Evolutionary conservation across 2,329 filamentous ascomycete genomes (phyloP).

Genomic region (Neonectria ditissima): DNA sequence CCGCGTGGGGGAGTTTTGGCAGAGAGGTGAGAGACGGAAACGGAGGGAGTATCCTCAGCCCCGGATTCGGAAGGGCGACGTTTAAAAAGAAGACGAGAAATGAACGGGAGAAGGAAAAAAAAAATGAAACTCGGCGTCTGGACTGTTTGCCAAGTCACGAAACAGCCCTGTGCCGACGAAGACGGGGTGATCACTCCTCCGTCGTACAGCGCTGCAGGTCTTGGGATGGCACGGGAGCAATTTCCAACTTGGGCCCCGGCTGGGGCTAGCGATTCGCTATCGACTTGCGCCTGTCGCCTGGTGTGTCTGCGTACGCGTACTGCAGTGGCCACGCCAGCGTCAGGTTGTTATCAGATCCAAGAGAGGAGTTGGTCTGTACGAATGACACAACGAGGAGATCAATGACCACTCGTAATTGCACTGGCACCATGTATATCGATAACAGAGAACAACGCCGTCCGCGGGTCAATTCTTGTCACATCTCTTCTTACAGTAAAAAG

Average conservation of each 20-base stretch:
- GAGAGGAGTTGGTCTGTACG: not conserved
- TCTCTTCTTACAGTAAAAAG: not conserved
- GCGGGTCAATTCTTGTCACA: not conserved
- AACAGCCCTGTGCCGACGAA: not conserved
- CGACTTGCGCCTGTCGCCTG: not conserved
- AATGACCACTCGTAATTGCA: not conserved
- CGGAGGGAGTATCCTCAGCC: no score
- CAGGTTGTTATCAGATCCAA: not conserved
- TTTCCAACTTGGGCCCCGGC: conserved; percentile 28
- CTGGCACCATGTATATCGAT: not conserved
- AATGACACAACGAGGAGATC: not conserved
- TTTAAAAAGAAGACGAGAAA: not conserved
- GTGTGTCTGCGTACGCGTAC: not conserved
- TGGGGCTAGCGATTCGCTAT: not conserved
- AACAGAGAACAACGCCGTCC: not conserved
- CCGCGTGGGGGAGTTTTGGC: not conserved
- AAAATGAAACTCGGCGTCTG: no score
- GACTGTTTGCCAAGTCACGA: not conserved
- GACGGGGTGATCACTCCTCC: not conserved
- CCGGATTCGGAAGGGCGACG: not conserved
- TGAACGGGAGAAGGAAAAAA: no score
- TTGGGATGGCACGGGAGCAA: conserved; percentile 28
- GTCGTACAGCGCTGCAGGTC: not conserved
- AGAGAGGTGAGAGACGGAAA: no score
- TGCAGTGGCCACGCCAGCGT: not conserved